Percentiles rank a stretch among this genome's conserved stretches.
Conservation (phyloP, 768 basidiomycete species). For the Kwoniella botswanensis region DNA sequence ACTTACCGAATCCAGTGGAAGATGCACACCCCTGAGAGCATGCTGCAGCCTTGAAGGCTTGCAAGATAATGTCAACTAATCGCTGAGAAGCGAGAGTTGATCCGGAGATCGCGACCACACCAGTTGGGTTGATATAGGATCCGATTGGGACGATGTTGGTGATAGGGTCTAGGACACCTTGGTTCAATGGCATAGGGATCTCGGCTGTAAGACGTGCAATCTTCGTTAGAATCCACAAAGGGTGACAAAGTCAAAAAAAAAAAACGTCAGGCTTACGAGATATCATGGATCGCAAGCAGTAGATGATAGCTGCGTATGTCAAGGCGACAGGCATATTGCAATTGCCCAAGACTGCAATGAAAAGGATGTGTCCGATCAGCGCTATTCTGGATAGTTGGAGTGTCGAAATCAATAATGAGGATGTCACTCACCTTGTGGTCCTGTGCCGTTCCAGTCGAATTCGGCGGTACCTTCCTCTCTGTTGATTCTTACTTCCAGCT, state of each 20-base stretch:
- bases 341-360: constrained; percentile 37
- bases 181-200: constrained; percentile 51
- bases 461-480: constrained; percentile 75
- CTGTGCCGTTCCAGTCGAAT: constrained; percentile 71
- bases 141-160: constrained; percentile 79
- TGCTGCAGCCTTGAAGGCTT: constrained; percentile 67
- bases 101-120: constrained; percentile 77
- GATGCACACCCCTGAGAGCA: constrained; percentile 42
- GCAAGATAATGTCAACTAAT: constrained; percentile 92
- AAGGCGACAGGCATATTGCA: constrained; percentile 51
- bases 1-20: constrained; percentile 36
- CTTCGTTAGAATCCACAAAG: background rate
- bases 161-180: constrained; percentile 41
- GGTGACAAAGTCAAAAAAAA: background rate
- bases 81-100: constrained; percentile 66
- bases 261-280: constrained; percentile 14
- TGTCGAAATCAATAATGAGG: background rate
- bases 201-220: constrained; percentile 14
- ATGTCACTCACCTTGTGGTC: constrained; percentile 17
- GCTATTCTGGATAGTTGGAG: too few relatives aligned
- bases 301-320: constrained; percentile 53
- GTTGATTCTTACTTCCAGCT: constrained; percentile 78
- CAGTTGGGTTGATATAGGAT: constrained; percentile 77
- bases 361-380: background rate
- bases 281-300: constrained; percentile 46